A percentile compares a stretch with the other conserved stretches of the same genome.
These are phyloP conservation scores for Pichia sp. DNA, from an alignment of 1,139 yeast genomes.

Conservation along the genomic window DNA sequence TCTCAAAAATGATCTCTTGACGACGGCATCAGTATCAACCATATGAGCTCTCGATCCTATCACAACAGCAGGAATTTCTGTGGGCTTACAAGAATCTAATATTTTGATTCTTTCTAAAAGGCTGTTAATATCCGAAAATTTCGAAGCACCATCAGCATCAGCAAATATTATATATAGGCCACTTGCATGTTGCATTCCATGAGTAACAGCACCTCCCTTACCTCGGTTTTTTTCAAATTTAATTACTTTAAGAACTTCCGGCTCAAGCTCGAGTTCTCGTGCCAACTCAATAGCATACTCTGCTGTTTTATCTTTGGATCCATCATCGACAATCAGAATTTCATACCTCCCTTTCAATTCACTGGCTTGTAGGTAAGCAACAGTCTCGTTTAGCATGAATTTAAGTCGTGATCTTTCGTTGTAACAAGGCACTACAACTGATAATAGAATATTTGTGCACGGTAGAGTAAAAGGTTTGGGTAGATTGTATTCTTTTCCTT, in stretches of 20 bases:
- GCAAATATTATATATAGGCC: conserved; percentile 81
- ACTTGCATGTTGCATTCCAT: conserved; percentile 71
- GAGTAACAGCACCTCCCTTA: conserved; percentile 97
- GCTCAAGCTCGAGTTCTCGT: conserved; percentile 38
- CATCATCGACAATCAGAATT: conserved; percentile 84
- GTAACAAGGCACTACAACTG: conserved; percentile 85
- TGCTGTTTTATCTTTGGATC: conserved; percentile 76
- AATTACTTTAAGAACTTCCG: conserved; percentile 63
- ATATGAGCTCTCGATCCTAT: conserved; percentile 95
- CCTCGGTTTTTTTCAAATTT: conserved; percentile 73
- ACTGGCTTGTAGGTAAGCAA: conserved; percentile 38
- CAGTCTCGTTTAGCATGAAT: conserved; percentile 71
- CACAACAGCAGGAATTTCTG: conserved; percentile 49
- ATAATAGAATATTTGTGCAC: conserved; percentile 38
- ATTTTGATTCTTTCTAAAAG: conserved; percentile 40
- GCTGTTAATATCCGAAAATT: conserved; percentile 59
- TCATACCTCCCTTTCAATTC: conserved; percentile 35
- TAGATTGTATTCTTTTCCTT: conserved; percentile 12
- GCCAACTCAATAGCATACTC: conserved; percentile 68
- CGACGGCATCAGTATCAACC: conserved; percentile 95
- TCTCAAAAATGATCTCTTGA: conserved; percentile 78
- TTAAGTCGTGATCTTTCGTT: conserved; percentile 74
- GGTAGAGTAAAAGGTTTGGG: conserved; percentile 19
- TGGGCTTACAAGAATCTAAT: conserved; percentile 25
- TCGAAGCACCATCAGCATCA: conserved; percentile 96